Conservation (phyloP, 345 rosid species). For the Hibiscus syriacus region DNA sequence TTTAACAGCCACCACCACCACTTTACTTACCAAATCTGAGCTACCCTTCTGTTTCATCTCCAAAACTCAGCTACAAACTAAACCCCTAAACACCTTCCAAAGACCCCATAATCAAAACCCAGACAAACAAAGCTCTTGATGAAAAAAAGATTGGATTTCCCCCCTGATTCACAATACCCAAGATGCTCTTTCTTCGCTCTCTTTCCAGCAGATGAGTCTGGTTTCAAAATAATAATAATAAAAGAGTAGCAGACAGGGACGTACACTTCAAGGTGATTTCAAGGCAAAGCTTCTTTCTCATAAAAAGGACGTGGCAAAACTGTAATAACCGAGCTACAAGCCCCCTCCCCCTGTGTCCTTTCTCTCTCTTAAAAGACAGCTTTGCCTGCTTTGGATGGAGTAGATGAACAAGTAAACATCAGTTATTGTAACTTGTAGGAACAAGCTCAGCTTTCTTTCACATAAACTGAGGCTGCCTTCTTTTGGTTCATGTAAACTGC, state of each 20-base stretch:
- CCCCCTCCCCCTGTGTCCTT: constrained; percentile 10
- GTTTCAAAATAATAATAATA: not conserved
- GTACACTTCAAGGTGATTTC: not conserved
- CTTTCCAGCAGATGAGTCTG: constrained; percentile 14
- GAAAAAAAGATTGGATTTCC: constrained; percentile 13
- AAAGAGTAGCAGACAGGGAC: not conserved
- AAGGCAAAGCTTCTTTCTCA: not conserved
- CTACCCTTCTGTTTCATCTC: constrained; percentile 44
- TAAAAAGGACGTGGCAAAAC: constrained; percentile 16
- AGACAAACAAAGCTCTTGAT: not conserved
- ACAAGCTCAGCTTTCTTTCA: constrained; percentile 18
- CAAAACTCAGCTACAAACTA: not conserved
- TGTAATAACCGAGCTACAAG: constrained; percentile 17
- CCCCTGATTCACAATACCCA: constrained; percentile 16
- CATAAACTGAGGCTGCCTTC: constrained; percentile 15
- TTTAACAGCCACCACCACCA: constrained; percentile 71
- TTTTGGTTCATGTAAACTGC: not conserved
- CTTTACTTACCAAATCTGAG: constrained; percentile 53
- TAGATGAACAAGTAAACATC: constrained; percentile 12
- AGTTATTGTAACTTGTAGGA: constrained; percentile 16
- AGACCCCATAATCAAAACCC: constrained; percentile 36
- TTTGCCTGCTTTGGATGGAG: constrained; percentile 3
- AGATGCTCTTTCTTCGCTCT: constrained; percentile 23
- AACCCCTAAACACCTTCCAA: no score
- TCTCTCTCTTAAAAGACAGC: constrained; percentile 15